Evolutionary conservation across 164 flowering plant species (phyloP), one percentile per base, ranked within the genome.

Genomic region (Amborella trichopoda): DNA sequence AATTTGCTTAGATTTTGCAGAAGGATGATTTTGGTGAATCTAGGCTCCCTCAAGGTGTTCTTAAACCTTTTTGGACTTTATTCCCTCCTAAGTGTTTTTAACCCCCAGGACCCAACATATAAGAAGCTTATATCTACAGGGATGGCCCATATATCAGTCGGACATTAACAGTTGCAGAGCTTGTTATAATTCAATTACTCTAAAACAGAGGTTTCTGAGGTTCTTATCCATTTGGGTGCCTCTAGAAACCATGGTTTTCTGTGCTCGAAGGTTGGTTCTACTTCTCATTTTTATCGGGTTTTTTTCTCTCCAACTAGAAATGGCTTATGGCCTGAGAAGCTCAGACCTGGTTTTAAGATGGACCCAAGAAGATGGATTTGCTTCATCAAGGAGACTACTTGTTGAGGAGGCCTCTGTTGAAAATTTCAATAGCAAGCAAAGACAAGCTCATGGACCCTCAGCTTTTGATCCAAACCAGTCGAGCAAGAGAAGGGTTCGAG

Each of bases 1-100:
- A 55, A 64, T 46, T 52, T 65, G 68, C 78, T 76, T 74, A 66
- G 41, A 50, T 16, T 16, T 60, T 49, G 52, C 69, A 74, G 73
- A 75, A 83, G 72, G 65, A 80, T 80, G 77, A 80, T 80, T 83
- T 76, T 59, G 65, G 58, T 70, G 77, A 75, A 70, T 75, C 77
- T 61, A 43, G 48, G 73, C 63, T 60, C 77, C 21, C n/a, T 70
- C 58, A 62, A 50, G 44, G 58, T 59, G 54, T 63, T 61, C 47
- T 52, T 60, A 68, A 73, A 44, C 70, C 70, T 72, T 47, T 55
- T 58, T 42, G 4, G 52, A 63, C 72, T 70, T 77, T 75, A 46
- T 65, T n/a, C n/a, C n/a, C n/a, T n/a, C n/a, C n/a, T n/a, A n/a
- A n/a, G n/a, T n/a, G 63, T 68, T 66, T 71, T 77, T 63, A 26